Conservation (phyloP, 2,329 filamentous ascomycete species). For the Exophiala dermatitidis region DNA sequence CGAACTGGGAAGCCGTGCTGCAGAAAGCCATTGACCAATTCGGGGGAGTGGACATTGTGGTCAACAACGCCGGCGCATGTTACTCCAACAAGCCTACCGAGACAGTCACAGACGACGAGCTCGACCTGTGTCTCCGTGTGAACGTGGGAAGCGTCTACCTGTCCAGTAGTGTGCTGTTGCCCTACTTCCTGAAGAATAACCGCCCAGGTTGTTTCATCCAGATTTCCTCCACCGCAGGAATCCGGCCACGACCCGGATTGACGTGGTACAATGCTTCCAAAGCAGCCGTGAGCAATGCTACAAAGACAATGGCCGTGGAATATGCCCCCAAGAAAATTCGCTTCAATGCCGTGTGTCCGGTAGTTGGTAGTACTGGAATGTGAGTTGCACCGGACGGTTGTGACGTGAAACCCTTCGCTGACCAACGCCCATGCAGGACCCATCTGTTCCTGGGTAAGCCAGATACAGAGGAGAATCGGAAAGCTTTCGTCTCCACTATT, state of each 20-base stretch:
- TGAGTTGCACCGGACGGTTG: slow-evolving; percentile 29
- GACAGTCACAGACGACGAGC: slow-evolving; percentile 41
- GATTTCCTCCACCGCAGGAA: slow-evolving; percentile 22
- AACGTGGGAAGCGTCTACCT: slow-evolving; percentile 31
- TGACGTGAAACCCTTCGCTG: not conserved
- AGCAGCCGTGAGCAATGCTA: slow-evolving; percentile 57
- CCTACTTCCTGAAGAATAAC: slow-evolving; percentile 22
- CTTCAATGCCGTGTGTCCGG: slow-evolving; percentile 64
- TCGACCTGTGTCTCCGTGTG: slow-evolving; percentile 44
- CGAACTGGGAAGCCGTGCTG: slow-evolving; percentile 33
- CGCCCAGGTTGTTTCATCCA: slow-evolving; percentile 20
- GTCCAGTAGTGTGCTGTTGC: slow-evolving; percentile 20
- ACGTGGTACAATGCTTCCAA: slow-evolving; percentile 53
- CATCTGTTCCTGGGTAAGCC: slow-evolving; percentile 37
- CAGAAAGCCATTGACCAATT: slow-evolving; percentile 37
- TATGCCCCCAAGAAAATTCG: slow-evolving; percentile 66
- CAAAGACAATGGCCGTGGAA: slow-evolving; percentile 63
- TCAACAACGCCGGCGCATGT: slow-evolving; percentile 47
- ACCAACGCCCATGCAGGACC: slow-evolving; percentile 26
- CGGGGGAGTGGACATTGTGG: slow-evolving; percentile 43
- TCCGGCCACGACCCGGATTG: slow-evolving; percentile 22
- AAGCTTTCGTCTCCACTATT: slow-evolving; percentile 38
- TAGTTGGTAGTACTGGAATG: slow-evolving; percentile 57
- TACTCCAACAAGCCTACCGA: slow-evolving; percentile 38
- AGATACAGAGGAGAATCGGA: slow-evolving; percentile 41